phyloP scores from a whole-genome alignment of 768 basidiomycete genomes.

The Tephrocybe sp. region DNA sequence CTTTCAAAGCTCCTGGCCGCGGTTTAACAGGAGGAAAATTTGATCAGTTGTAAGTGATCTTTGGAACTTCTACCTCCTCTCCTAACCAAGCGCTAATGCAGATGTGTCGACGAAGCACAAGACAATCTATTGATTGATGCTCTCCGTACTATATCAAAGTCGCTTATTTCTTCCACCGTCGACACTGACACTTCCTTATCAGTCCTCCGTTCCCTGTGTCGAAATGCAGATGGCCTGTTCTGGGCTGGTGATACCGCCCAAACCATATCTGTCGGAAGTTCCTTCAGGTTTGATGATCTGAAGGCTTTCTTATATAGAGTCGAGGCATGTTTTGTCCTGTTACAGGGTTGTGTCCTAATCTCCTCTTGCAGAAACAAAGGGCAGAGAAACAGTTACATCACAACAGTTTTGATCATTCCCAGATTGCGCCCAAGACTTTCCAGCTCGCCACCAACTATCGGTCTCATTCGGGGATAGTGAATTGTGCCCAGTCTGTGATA shows the following conservation, averaged over 20 bases:
- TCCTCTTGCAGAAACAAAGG: conserved; percentile 7
- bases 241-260: conserved; percentile 85
- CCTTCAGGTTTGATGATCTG: conserved; percentile 71
- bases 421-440: conserved; percentile 37
- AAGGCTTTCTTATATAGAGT: conserved; percentile 65
- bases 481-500: conserved; percentile 65
- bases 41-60: conserved; percentile 50
- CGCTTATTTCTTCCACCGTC: conserved; percentile 13
- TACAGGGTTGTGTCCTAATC: neutral
- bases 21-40: conserved; percentile 42
- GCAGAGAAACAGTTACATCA: conserved; percentile 10
- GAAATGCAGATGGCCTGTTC: conserved; percentile 65
- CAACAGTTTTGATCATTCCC: neutral
- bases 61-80: neutral
- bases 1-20: conserved; percentile 22
- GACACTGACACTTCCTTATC: neutral
- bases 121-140: conserved; percentile 71
- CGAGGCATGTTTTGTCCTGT: conserved; percentile 44
- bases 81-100: conserved; percentile 21
- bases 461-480: conserved; percentile 73
- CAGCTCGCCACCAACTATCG: conserved; percentile 67
- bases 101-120: conserved; percentile 76
- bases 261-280: conserved; percentile 71
- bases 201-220: conserved; percentile 67
- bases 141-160: too few relatives aligned